Conservation (phyloP, 148 eudicot genomes). For the Salicornia ramosissima region DNA sequence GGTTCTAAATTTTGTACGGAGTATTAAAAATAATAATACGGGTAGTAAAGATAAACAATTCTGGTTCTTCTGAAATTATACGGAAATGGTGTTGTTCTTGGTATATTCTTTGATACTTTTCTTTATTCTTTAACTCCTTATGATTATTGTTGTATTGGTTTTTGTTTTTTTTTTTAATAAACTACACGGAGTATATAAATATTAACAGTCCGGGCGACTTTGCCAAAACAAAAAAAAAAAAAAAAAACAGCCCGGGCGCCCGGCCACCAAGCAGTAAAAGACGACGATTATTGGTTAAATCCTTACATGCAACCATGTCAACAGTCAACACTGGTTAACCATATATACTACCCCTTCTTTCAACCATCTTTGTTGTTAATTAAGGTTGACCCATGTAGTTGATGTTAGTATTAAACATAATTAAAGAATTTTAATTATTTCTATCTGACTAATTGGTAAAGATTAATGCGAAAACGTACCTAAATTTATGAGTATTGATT, state of each 20-base stretch:
- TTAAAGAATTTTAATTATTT: too few species aligned
- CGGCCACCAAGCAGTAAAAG: conserved; percentile 18
- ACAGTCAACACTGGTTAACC: background rate
- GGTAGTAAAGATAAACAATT: background rate
- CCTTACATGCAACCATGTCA: conserved; percentile 42
- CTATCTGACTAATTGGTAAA: too few species aligned
- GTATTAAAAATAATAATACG: background rate
- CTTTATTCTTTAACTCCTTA: background rate
- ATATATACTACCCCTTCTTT: background rate
- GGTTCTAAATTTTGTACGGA: background rate
- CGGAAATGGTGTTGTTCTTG: background rate
- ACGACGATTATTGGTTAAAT: conserved; percentile 44
- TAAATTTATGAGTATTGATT: too few species aligned
- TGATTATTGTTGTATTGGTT: too few species aligned
- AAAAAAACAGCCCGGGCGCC: too few species aligned
- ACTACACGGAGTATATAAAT: too few species aligned
- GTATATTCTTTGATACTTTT: conserved; percentile 8
- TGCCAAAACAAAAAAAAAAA: too few species aligned
- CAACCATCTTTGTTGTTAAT: background rate
- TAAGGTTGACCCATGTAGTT: too few species aligned
- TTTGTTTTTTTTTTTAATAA: conserved; percentile 15
- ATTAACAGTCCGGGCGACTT: too few species aligned
- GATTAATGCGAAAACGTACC: too few species aligned
- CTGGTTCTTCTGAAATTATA: background rate
- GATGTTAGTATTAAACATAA: too few species aligned